Evolutionary conservation across 2,329 filamentous ascomycete species (phyloP), one percentile per base, ranked within the genome.

Genomic region (Acephala macrosclerotiorum): DNA sequence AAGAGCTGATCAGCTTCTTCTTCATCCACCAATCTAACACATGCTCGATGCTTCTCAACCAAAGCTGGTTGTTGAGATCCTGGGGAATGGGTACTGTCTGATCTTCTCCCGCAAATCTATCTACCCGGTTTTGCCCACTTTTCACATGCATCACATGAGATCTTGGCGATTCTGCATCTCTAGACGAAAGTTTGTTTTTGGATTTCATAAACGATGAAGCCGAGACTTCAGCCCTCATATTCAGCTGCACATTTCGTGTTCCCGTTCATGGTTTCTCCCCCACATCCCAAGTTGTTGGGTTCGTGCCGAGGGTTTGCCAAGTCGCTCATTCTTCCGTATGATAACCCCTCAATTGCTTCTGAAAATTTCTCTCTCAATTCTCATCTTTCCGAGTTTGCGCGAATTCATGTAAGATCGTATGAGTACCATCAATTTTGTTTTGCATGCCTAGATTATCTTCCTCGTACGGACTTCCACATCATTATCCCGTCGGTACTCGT

Each of bases 121-220:
- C 45, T 49, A 49, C 22, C 49, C 49, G 49, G 49, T 53, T 53
- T 53, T 53, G 49, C 49, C 49, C 22, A 53, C 49, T 53, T 53
- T 33, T 29, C 49, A 29, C 25, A 16, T 53, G 49, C 49, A 53
- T 53, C 25, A 29, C 25, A 53, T 16, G 9, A 1, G 49, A 18
- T 29, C 26, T 33, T 53, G 49, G 49, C 11, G 26, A 22, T 18
- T 33, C 22, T 53, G 49, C 49, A 26, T 29, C 3, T 18, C 12
- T 53, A 33, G 49, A 53, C 49, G 49, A 53, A 14, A 26, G 25
- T 33, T 53, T 53, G 25, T 53, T 53, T 53, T 53, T 11, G 29
- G 3, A 49, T 49, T 16, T n/a, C 49, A n/a, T 18, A 29, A 33
- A 12, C 25, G 3, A 14, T 18, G 9, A 29, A 29, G 29, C 29